Evolutionary conservation across 2,329 filamentous ascomycete species (phyloP), one percentile per base, ranked within the genome.

Genomic region (Hypoxylon sp.): DNA sequence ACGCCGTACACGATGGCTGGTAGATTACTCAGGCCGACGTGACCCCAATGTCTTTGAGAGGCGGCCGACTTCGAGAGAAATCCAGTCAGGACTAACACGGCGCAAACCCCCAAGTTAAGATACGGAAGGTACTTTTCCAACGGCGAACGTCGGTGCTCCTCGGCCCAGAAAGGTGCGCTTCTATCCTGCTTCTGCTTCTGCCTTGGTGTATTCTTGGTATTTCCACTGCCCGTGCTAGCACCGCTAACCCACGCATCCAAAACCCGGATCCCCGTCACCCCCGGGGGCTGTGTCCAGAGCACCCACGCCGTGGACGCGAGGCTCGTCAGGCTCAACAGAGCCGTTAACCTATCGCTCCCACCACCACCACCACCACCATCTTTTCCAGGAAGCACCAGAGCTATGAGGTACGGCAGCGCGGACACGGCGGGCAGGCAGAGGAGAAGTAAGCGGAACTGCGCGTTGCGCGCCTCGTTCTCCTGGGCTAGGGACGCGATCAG

Each of bases 261-360:
- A 0, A 76, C 63, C 0, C 77, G 53, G 31, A 90, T 82, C n/a
- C 87, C 87, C 0, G 88, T 90, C 2, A 80, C 77, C 0, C 84
- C 82, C 0, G 89, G 83, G 0, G 87, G 86, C 7, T 91, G 83
- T 40, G 78, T 81, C 71, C 85, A 83, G 0, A 93, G 81, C 1
- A 90, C 84, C 77, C 88, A 93, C 0, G 86, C 85, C 2, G 89
- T 92, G 2, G 85, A 86, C 17, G 85, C 81, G 17, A 94, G 85
- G 25, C 88, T 91, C 0, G 88, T 85, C n/a, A 92, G 82, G 49
- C 85, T 84, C 2, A 93, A 83, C 4, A 92, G 70, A 35, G 85
- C 81, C 48, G 86, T 78, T 31, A 37, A 25, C 2, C 57, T n/a
- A 3, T 10, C 35, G 0, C 33, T 37, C 11, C 55, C 17, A 6